Evolutionary conservation across 2,329 filamentous ascomycete genomes (phyloP).

Genomic region (Graphilbum sp.): DNA sequence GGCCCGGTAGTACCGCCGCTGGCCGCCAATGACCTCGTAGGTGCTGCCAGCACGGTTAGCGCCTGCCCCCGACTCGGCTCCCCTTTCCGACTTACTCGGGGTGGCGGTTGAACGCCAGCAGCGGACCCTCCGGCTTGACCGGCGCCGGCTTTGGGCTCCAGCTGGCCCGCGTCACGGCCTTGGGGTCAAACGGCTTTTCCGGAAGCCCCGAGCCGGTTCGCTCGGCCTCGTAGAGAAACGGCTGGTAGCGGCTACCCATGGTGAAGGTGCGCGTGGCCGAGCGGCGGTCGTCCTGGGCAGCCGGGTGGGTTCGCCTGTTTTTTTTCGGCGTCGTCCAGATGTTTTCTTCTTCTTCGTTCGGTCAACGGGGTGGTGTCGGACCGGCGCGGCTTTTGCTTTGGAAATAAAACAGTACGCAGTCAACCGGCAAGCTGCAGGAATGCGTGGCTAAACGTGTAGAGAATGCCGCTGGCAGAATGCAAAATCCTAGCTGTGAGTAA

Average conservation of each 20-base stretch:
- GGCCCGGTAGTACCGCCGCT: slow-evolving; percentile 41
- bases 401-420: too few relatives aligned
- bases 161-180: slow-evolving; percentile 67
- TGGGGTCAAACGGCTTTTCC: slow-evolving; percentile 60
- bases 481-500: too few relatives aligned
- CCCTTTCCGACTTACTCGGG: slow-evolving; percentile 48
- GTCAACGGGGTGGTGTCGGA: too few relatives aligned
- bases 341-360: too few relatives aligned
- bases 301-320: too few relatives aligned
- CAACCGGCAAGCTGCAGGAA: too few relatives aligned
- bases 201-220: slow-evolving; percentile 34
- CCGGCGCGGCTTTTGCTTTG: too few relatives aligned
- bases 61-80: not conserved
- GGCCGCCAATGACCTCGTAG: slow-evolving; percentile 47
- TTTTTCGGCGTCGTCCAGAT: too few relatives aligned
- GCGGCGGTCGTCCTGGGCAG: too few relatives aligned
- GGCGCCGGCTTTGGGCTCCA: slow-evolving; percentile 46
- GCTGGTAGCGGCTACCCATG: slow-evolving; percentile 18
- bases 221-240: slow-evolving; percentile 55
- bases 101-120: slow-evolving; percentile 71
- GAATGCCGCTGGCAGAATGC: too few relatives aligned
- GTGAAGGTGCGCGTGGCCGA: not conserved
- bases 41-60: slow-evolving; percentile 25
- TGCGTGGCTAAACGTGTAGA: too few relatives aligned
- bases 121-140: slow-evolving; percentile 54